Conservation (phyloP, 805 yeast genomes). For the Yarrowia sp. region DNA sequence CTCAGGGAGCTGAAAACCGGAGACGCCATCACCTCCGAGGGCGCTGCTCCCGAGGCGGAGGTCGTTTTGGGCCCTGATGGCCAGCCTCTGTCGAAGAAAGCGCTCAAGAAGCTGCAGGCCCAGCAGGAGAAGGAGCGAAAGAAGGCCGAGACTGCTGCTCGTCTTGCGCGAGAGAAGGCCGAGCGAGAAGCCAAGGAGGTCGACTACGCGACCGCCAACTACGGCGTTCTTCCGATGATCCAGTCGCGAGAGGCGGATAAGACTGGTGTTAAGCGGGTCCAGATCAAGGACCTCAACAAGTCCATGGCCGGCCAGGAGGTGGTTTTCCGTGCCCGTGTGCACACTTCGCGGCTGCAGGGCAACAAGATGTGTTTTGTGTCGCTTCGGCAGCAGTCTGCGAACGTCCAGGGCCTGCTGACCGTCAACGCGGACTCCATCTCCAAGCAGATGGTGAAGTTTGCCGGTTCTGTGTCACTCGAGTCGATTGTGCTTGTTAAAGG, state of each 20-base stretch:
- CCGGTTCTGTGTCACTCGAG: constrained; percentile 79
- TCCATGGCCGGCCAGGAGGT: constrained; percentile 72
- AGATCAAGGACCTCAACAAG: constrained; percentile 52
- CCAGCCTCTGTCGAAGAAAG: constrained; percentile 87
- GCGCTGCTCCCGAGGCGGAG: constrained; percentile 30
- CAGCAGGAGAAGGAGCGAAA: constrained; percentile 80
- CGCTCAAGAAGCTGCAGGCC: constrained; percentile 89
- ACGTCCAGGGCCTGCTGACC: constrained; percentile 81
- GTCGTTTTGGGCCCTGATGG: constrained; percentile 66
- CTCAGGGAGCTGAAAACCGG: constrained; percentile 28
- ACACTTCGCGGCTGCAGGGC: constrained; percentile 91
- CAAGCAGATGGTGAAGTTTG: constrained; percentile 97
- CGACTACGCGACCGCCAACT: constrained; percentile 83
- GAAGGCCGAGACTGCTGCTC: constrained; percentile 90
- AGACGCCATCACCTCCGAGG: constrained; percentile 23
- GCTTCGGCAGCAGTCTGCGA: constrained; percentile 82
- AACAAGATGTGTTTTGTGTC: constrained; percentile 89
- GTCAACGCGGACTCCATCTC: constrained; percentile 69
- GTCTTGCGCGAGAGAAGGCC: constrained; percentile 81
- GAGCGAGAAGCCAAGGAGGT: constrained; percentile 71
- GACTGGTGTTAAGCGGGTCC: constrained; percentile 62
- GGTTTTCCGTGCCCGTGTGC: constrained; percentile 89
- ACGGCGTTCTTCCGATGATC: constrained; percentile 85
- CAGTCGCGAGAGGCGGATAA: constrained; percentile 59
- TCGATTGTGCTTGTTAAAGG: constrained; percentile 91